These are phyloP conservation scores for Pichia kluyveri DNA, from an alignment of 805 yeast genomes.

Conservation along the genomic window DNA sequence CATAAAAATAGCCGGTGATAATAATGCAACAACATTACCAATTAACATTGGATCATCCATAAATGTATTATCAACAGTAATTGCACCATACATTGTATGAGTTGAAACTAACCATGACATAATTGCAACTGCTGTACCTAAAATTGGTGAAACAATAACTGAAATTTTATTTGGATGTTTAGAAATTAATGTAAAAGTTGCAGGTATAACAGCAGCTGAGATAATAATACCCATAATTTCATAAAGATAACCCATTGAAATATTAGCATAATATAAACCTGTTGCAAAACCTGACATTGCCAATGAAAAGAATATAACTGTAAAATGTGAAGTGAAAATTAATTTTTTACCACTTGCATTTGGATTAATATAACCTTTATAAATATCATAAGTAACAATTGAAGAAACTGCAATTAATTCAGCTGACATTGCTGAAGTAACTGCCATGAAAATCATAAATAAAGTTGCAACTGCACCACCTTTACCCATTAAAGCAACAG, in stretches of 20 bases:
- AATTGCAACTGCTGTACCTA: slow-evolving; percentile 68
- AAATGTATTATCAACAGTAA: slow-evolving; percentile 52
- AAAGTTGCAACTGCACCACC: slow-evolving; percentile 85
- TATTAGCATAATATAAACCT: slow-evolving; percentile 73
- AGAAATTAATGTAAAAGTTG: slow-evolving; percentile 57
- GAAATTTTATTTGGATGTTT: slow-evolving; percentile 57
- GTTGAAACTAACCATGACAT: slow-evolving; percentile 57
- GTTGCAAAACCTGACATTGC: slow-evolving; percentile 77
- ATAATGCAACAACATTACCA: slow-evolving; percentile 78
- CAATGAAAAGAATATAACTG: slow-evolving; percentile 49
- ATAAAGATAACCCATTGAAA: slow-evolving; percentile 80
- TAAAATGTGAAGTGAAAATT: slow-evolving; percentile 56
- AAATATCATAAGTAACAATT: slow-evolving; percentile 76
- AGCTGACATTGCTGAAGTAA: slow-evolving; percentile 86
- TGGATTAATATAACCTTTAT: slow-evolving; percentile 73
- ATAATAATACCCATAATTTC: slow-evolving; percentile 86
- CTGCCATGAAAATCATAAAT: slow-evolving; percentile 81
- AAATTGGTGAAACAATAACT: slow-evolving; percentile 65
- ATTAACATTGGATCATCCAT: slow-evolving; percentile 82
- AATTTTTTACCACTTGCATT: slow-evolving; percentile 66
- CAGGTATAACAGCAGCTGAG: slow-evolving; percentile 78
- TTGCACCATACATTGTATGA: slow-evolving; percentile 31
- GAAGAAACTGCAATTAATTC: slow-evolving; percentile 86
- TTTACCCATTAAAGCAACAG: slow-evolving; percentile 74
- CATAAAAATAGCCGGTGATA: slow-evolving; percentile 57